Conservation (phyloP, 2,329 filamentous ascomycete genomes). For the Conoideocrella luteorostrata region DNA sequence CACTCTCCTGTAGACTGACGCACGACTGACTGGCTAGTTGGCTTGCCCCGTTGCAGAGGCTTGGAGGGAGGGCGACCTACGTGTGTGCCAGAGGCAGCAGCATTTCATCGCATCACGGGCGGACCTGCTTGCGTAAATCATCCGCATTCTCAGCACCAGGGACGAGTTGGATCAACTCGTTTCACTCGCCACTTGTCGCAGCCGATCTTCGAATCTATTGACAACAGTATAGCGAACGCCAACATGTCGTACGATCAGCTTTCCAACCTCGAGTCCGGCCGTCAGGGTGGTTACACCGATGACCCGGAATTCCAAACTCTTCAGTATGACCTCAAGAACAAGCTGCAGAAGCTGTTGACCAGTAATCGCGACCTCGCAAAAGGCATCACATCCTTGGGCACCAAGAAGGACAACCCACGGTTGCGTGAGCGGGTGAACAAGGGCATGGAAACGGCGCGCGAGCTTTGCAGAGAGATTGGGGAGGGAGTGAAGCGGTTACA, state of each 20-base stretch:
- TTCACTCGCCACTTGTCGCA: too few species aligned
- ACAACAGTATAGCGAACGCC: neutral
- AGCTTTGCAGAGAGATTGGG: constrained; percentile 83
- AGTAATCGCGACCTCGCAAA: constrained; percentile 80
- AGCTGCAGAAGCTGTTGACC: constrained; percentile 81
- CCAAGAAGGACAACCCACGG: constrained; percentile 82
- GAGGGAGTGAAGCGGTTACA: constrained; percentile 92
- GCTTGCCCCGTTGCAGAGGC: too few species aligned
- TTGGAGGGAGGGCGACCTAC: too few species aligned
- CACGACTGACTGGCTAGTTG: too few species aligned
- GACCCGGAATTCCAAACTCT: constrained; percentile 86
- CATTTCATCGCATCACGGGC: neutral
- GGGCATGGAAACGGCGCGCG: constrained; percentile 77
- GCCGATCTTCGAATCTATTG: too few species aligned
- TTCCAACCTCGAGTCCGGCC: constrained; percentile 73
- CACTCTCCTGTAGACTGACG: too few species aligned
- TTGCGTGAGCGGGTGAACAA: constrained; percentile 87
- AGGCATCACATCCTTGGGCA: constrained; percentile 81
- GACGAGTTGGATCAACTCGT: too few species aligned
- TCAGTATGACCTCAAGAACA: constrained; percentile 76
- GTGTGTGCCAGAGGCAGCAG: too few species aligned
- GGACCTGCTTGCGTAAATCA: too few species aligned
- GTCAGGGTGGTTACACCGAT: constrained; percentile 75
- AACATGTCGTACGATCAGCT: constrained; percentile 88
- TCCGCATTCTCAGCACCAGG: too few species aligned